Conservation (phyloP, 2,329 filamentous ascomycete genomes). For the Ophiostoma ulmi region DNA sequence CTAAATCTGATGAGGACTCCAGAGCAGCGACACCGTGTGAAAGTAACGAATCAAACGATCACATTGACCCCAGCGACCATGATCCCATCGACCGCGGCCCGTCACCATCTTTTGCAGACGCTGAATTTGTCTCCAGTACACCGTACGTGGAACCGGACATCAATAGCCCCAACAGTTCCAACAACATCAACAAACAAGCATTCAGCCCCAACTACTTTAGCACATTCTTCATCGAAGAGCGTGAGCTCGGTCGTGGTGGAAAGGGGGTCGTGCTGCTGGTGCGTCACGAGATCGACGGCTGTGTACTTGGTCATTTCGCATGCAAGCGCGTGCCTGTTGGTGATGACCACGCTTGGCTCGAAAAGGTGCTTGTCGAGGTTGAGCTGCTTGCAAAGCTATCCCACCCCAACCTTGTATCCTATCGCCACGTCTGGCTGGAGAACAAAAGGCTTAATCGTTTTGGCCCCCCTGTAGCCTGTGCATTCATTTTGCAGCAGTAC, state of each 20-base stretch:
- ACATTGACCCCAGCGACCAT: neutral
- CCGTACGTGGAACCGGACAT: constrained; percentile 30
- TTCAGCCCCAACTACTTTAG: constrained; percentile 93
- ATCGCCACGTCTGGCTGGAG: constrained; percentile 95
- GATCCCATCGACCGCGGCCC: neutral
- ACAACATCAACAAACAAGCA: constrained; percentile 68
- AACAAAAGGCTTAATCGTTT: constrained; percentile 79
- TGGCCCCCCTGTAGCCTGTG: constrained; percentile 84
- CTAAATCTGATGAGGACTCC: neutral
- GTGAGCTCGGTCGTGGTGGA: constrained; percentile 79
- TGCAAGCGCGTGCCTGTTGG: constrained; percentile 96
- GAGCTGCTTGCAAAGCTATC: constrained; percentile 86
- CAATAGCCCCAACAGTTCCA: constrained; percentile 63
- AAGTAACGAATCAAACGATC: neutral
- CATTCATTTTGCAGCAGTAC: constrained; percentile 96
- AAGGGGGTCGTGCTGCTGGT: constrained; percentile 96
- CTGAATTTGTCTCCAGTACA: constrained; percentile 52
- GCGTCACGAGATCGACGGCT: constrained; percentile 83
- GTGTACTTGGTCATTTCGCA: constrained; percentile 82
- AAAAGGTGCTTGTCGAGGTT: constrained; percentile 89
- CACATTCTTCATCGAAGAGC: constrained; percentile 86
- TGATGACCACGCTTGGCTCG: constrained; percentile 89
- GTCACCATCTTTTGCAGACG: constrained; percentile 24
- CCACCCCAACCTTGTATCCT: constrained; percentile 92
- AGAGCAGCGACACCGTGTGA: neutral